These are phyloP conservation scores for Fusarium dimerum DNA, from an alignment of 2,329 filamentous ascomycete species.

Conservation along the genomic window DNA sequence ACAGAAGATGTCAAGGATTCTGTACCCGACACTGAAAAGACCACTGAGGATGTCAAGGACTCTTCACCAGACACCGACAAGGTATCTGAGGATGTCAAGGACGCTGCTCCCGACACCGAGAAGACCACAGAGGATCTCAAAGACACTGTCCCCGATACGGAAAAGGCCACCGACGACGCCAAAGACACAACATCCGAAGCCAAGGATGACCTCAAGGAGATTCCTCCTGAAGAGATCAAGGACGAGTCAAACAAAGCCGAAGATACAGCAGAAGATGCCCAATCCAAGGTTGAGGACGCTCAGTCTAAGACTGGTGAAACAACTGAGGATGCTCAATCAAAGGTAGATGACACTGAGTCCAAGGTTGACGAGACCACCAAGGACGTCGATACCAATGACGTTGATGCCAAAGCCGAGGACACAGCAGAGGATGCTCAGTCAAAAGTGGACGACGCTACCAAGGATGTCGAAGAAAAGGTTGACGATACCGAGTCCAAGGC, in stretches of 20 bases:
- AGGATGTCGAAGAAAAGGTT: slow-evolving; percentile 15
- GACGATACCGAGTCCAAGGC: slow-evolving; percentile 9
- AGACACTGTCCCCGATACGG: slow-evolving; percentile 10
- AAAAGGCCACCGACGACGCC: slow-evolving; percentile 9
- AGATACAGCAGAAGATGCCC: slow-evolving; percentile 18
- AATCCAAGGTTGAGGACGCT: slow-evolving; percentile 16
- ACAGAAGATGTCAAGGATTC: slow-evolving; percentile 14
- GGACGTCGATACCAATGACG: slow-evolving; percentile 11
- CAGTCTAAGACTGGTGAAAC: slow-evolving; percentile 16
- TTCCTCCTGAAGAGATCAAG: slow-evolving; percentile 8
- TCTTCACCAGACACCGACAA: slow-evolving; percentile 15
- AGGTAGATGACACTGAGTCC: slow-evolving; percentile 1
- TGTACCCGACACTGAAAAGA: not conserved
- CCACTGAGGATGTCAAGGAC: slow-evolving; percentile 18
- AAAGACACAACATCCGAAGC: slow-evolving; percentile 3
- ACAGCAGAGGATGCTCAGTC: slow-evolving; percentile 2
- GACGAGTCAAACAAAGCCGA: slow-evolving; percentile 14
- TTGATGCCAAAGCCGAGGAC: slow-evolving; percentile 14
- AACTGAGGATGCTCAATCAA: not conserved
- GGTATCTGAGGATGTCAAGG: not conserved
- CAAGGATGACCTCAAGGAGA: slow-evolving; percentile 10
- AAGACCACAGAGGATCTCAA: slow-evolving; percentile 1
- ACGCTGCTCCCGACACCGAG: not conserved
- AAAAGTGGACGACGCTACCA: slow-evolving; percentile 1
- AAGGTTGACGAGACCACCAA: slow-evolving; percentile 1